These are phyloP conservation scores for Scheffersomyces stambukii DNA, from an alignment of 1,139 yeast genomes.

Conservation along the genomic window DNA sequence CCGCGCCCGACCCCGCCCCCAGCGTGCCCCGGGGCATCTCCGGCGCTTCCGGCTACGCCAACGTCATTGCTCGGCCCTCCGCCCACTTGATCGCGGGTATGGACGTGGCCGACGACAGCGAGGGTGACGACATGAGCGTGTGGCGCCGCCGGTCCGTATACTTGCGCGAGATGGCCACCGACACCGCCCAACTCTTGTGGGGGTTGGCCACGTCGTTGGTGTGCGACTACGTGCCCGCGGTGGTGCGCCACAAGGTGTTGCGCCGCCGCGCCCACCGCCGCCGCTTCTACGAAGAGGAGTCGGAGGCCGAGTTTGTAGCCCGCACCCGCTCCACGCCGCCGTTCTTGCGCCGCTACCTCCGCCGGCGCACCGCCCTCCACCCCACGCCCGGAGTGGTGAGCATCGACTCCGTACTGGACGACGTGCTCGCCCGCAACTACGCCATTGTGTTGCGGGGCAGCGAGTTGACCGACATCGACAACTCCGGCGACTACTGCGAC, in stretches of 20 bases:
- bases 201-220: conserved; percentile 16
- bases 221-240: conserved; percentile 5
- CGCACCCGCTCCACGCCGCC: conserved; percentile 21
- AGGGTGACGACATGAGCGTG: conserved; percentile 15
- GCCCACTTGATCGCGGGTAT: conserved; percentile 20
- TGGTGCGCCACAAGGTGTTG: conserved; percentile 4
- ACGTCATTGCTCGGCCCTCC: conserved; percentile 28
- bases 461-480: conserved; percentile 43
- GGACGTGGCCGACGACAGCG: conserved; percentile 6
- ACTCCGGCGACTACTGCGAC: conserved; percentile 38
- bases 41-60: conserved; percentile 27
- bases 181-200: conserved; percentile 21
- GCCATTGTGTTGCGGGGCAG: conserved; percentile 21
- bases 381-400: conserved; percentile 10
- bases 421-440: conserved; percentile 19
- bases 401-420: conserved; percentile 21
- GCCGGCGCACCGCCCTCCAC: conserved; percentile 8
- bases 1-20: not conserved
- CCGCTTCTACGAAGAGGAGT: conserved; percentile 12
- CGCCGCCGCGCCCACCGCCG: conserved; percentile 1
- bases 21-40: conserved; percentile 14
- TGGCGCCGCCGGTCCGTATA: conserved; percentile 19
- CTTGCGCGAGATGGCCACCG: conserved; percentile 15
- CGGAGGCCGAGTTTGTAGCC: conserved; percentile 18
- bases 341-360: conserved; percentile 20